Evolutionary conservation across 2,329 filamentous ascomycete genomes (phyloP), one percentile per base, ranked within the genome.

Genomic region (Alternaria triticimaculans): DNA sequence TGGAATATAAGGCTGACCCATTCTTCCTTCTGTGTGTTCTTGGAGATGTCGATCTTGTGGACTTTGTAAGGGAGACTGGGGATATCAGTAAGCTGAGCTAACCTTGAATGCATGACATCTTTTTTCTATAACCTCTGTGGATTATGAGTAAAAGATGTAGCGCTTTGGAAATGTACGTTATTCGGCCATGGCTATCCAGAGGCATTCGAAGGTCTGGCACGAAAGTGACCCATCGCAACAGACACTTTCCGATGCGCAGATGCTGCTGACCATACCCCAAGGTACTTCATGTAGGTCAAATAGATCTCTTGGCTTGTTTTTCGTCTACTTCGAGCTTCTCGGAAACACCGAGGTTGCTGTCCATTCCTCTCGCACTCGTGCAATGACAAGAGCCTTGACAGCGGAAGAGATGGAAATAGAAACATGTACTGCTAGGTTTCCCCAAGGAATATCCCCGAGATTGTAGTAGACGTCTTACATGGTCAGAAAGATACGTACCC

Each of bases 11-110:
- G 25, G 33, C 30, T 44, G 21, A 59, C 63, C 63, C 92, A 96
- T 15, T 88, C 88, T 79, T 95, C 87, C 73, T 96, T 96, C 74
- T 96, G 93, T n/a, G 84, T 86, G 78, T 93, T 92, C 67, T 92
- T 91, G 66, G 79, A 83, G 63, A 96, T 86, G n/a, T 91, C 86
- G 73, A 96, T 89, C 46, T 87, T 84, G 56, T 90, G 87, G 46
- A 89, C 87, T 81, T 93, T 89, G 83, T 97, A 97, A n/a, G 90
- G 87, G 44, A 96, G 83, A 23, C 78, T 76, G 51, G 6, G 23
- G 25, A n/a, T 23, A 21, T 60, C 30, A 60, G 28, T 37, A 15
- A 43, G 51, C 61, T 43, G 25, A 46, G 18, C 7, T 10, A 50
- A 43, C 5, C 12, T 8, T 21, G 14, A 37, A 23, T n/a, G 28